Evolutionary conservation across 2,329 filamentous ascomycete genomes (phyloP), one percentile per base, ranked within the genome.

Genomic region (Magnaporthiopsis rhizophila): DNA sequence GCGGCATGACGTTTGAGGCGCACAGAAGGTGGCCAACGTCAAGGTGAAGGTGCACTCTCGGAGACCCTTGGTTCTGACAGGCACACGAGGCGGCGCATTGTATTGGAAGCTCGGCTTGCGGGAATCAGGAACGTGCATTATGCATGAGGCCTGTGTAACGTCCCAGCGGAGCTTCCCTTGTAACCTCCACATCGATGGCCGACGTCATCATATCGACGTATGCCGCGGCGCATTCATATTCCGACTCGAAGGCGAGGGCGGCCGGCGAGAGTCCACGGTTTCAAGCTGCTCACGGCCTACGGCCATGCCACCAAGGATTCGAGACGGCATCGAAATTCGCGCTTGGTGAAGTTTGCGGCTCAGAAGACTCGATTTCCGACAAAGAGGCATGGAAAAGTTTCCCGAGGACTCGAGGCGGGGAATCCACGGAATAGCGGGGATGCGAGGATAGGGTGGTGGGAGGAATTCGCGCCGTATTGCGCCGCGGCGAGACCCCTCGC

Each of bases 61-160:
- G 34, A 11, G 34, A 36, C 8, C 45, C 45, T 53, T n/a, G n/a
- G 45, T n/a, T n/a, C n/a, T 2, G 3, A 53, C n/a, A n/a, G 45
- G 45, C 8, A 24, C 45, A 11, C 21, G 3, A 53, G 7, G 18
- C 45, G 45, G 45, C n/a, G 45, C 45, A 53, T 53, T 24, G 45
- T 9, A 24, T 24, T 53, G 21, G 45, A n/a, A 53, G 58, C 63
- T 28, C 24, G 11, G 58, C 59, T 61, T 28, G 63, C 34, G 9
- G 62, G 30, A 30, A 64, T 62, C 65, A 50, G 66, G 62, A 64
- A 65, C 66, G 64, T 70, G 69, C 69, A 72, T 65, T 36, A 65
- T 70, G 70, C 69, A 70, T 70, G 59, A 58, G 60, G 62, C 64
- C 66, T 69, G 69, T 72, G 68, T 64, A 64, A 72, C 71, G 15